These are phyloP conservation scores for Crotalaria pallida DNA, from an alignment of 306 rosid species.

Conservation along the genomic window DNA sequence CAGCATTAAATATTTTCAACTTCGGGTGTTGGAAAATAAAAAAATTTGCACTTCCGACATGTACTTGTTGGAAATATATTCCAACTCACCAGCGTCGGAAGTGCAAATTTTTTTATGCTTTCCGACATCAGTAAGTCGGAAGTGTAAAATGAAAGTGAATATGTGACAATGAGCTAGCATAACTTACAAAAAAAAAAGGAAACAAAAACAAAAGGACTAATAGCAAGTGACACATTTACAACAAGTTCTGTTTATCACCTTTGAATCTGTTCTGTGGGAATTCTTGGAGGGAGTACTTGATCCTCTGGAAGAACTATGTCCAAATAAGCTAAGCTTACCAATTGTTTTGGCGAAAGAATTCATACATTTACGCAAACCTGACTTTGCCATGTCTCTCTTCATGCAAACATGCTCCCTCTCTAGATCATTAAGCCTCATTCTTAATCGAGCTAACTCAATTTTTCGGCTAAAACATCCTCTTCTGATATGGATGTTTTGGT, in stretches of 20 bases:
- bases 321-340: slow-evolving; percentile 69
- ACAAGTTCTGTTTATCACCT: slow-evolving; percentile 93
- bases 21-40: too few species aligned
- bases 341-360: slow-evolving; percentile 83
- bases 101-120: too few species aligned
- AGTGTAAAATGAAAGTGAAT: slow-evolving; percentile 23
- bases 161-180: slow-evolving; percentile 33
- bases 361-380: slow-evolving; percentile 78
- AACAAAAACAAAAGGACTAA: background rate
- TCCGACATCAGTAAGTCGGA: too few species aligned
- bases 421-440: slow-evolving; percentile 92
- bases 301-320: slow-evolving; percentile 78
- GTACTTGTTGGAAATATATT: too few species aligned
- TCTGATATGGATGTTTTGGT: too few species aligned
- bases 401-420: slow-evolving; percentile 98
- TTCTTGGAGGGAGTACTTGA: slow-evolving; percentile 85
- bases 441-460: slow-evolving; percentile 77
- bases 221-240: slow-evolving; percentile 27
- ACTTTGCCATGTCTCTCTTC: slow-evolving; percentile 95
- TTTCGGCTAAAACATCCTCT: too few species aligned
- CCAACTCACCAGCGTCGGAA: too few species aligned
- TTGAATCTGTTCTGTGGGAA: slow-evolving; percentile 84
- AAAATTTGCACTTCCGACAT: too few species aligned
- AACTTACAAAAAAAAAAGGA: slow-evolving; percentile 24
- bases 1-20: too few species aligned